Base-by-base conservation (phyloP, 495 filamentous ascomycete genomes). In the Monascus purpureus region DNA sequence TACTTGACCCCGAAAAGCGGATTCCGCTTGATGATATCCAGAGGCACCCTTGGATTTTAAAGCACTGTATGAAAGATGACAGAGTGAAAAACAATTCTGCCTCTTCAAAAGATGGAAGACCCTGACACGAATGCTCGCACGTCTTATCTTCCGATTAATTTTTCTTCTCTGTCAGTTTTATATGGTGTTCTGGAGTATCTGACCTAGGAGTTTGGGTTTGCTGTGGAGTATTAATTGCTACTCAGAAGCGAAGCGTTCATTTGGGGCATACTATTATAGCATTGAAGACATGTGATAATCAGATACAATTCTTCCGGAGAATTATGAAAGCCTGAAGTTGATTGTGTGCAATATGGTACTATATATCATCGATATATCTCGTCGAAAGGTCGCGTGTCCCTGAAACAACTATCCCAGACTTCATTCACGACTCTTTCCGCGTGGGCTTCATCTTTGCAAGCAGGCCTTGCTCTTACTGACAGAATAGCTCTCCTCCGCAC, bases 381-480 rank as follows among this genome's bases (percentile, higher is more conserved):
- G 55, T 95, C 83, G 56, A 97, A 97, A 7, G 90, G 90, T 40
- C 92, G 63, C 2, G 86, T 95, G 54, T 97, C 90, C 20, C 70
- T 59, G 47, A 93, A 96, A 55, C 92, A 96, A 42, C 85, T 93
- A 42, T 94, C 86, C 82, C 87, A 97, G 17, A 96, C 92, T 56
- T 93, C 79, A 55, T 94, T 90, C 31, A 97, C 84, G 23, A 90
- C 75, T 55, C 77, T 83, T 25, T 71, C 69, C 6, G 90, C 92
- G 40, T 95, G 80, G 14, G 73, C 76, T 46, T 93, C 82, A 54
- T 93, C 82, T 47, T 80, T 81, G 44, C 86, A 90, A 19, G 63
- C 59, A 29, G 86, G 84, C 40, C 87, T 65, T 20, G 65, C 68
- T 55, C 67, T 59, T 13, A 96, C 73, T 17, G 80, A 87, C 35